phyloP scores from a whole-genome alignment of 345 rosid genomes.

The Hirschfeldia incana region DNA sequence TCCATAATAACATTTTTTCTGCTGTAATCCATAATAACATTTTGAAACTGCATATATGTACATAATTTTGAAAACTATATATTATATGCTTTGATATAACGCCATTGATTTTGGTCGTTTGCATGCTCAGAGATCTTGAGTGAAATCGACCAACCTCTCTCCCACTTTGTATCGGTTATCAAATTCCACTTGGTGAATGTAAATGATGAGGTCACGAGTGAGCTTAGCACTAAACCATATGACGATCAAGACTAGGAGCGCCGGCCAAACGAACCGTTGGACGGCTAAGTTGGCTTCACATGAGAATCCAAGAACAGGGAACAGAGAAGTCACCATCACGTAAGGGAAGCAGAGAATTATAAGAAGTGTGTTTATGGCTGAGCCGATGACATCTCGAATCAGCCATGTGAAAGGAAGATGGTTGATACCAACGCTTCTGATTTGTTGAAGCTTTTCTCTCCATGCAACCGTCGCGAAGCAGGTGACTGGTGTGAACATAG shows the following conservation, averaged over 20 bases:
- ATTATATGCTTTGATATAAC: neutral
- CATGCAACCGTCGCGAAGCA: constrained; percentile 20
- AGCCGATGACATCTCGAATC: constrained; percentile 15
- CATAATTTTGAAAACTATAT: neutral
- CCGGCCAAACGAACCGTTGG: constrained; percentile 25
- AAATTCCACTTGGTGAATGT: constrained; percentile 1
- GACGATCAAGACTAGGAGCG: neutral
- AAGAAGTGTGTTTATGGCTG: constrained; percentile 12
- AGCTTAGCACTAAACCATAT: constrained; percentile 19
- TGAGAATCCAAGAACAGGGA: constrained; percentile 27
- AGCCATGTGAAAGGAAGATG: constrained; percentile 9
- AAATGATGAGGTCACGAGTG: neutral
- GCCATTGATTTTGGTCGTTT: neutral
- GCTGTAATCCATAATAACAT: neutral
- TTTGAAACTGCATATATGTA: neutral
- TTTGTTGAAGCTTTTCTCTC: constrained; percentile 14
- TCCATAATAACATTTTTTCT: neutral
- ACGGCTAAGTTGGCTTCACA: neutral
- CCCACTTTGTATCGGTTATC: constrained; percentile 28
- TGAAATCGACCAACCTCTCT: constrained; percentile 18
- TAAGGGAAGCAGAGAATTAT: constrained; percentile 9
- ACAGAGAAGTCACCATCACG: neutral
- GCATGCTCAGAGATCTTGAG: neutral
- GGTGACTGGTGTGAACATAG: constrained; percentile 9
- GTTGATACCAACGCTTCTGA: constrained; percentile 6